Base-by-base conservation (phyloP, 202 grass and related monocot genomes). In the Zizania palustris region DNA sequence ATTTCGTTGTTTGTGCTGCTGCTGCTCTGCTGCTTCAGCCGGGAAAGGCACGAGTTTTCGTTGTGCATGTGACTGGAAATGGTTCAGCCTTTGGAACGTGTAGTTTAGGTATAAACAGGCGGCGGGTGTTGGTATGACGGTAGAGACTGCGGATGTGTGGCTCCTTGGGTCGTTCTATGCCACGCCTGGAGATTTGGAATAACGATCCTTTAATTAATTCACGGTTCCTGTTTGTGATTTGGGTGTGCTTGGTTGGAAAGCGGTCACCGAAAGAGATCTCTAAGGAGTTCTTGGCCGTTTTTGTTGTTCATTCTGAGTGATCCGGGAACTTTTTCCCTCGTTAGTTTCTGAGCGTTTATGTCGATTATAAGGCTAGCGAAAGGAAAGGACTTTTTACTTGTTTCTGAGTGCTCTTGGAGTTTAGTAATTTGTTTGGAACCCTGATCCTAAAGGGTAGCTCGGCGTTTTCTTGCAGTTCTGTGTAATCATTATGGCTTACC, bases 151-250 rank as follows among this genome's bases (percentile, higher is more conserved):
- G 41, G 54, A 48, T 34, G 0, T 50, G n/a, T 13, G 12, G n/a
- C 33, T 49, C 28, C 45, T 73, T 75, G 85, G 69, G 79, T 64
- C 48, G 12, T 70, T 73, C 28, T 81, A 19, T 65, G 58, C 54
- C 38, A 18, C 10, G 15, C 3, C 18, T 5, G 12, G 12, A 36
- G 35, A 63, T 86, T 56, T 11, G n/a, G 55, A 78, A 55, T 37
- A 18, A 14, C 16, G 22, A 45, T 60, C 45, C 60, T 46, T 55
- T 8, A 54, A n/a, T 63, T 35, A 16, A 18, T 75, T 74, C 42
- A 16, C 4, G n/a, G 6, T 20, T 36, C 21, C 7, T 15, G 18
- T 28, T 57, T 5, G 56, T 9, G 70, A 70, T 83, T 70, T 71
- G 14, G 15, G 21, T 14, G 15, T 69, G 38, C 5, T 68, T 20